Conservation (phyloP, 768 basidiomycete genomes). For the Psilocybe subaeruginosa region DNA sequence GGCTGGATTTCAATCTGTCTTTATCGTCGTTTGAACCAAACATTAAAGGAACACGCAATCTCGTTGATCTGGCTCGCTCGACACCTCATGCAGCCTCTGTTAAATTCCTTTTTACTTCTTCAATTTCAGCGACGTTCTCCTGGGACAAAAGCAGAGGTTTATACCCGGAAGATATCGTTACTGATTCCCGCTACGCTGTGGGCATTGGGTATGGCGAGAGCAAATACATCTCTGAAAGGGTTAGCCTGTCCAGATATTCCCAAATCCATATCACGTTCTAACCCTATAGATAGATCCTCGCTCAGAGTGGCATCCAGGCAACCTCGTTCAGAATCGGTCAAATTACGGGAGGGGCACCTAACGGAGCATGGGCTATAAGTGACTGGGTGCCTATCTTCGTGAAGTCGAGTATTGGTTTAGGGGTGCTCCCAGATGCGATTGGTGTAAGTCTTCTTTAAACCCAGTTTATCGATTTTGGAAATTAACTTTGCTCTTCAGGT, state of each 20-base stretch:
- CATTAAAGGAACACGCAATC: conserved; percentile 40
- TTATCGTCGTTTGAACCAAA: conserved; percentile 47
- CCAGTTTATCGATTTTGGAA: not conserved
- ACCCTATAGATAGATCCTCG: conserved; percentile 26
- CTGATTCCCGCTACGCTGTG: conserved; percentile 24
- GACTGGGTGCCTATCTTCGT: conserved; percentile 44
- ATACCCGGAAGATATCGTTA: conserved; percentile 36
- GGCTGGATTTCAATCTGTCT: conserved; percentile 46
- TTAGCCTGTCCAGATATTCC: conserved; percentile 14
- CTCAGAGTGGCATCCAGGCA: conserved; percentile 30
- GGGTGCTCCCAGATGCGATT: conserved; percentile 26
- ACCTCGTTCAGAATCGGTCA: conserved; percentile 40
- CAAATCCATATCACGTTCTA: no score
- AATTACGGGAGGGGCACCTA: conserved; percentile 34
- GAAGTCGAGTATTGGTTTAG: conserved; percentile 34
- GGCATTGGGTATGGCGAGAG: conserved; percentile 36
- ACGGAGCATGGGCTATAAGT: conserved; percentile 39
- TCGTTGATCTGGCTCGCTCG: conserved; percentile 40
- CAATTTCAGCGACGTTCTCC: conserved; percentile 30
- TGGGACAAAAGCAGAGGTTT: conserved; percentile 29
- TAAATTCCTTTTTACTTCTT: conserved; percentile 42
- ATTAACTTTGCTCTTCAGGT: conserved; percentile 19
- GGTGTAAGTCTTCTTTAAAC: conserved; percentile 25
- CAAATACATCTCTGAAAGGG: conserved; percentile 37
- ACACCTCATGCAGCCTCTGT: conserved; percentile 28